phyloP scores from a whole-genome alignment of 495 filamentous ascomycete species.

The Trichodelitschia bisporula region DNA sequence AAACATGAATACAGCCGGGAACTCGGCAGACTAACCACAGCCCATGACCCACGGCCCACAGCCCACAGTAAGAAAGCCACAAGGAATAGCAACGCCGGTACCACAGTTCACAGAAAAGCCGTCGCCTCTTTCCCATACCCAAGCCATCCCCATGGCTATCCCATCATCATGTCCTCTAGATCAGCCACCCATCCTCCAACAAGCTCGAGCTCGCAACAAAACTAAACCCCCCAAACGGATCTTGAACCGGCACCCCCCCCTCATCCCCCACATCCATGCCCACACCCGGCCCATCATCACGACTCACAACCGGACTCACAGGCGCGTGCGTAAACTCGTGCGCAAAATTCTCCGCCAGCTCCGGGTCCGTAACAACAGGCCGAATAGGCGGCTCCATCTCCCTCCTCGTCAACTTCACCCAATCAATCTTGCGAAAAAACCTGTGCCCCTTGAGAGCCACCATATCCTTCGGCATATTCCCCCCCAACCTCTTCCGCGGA shows the following conservation, averaged over 20 bases:
- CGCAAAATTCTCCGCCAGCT: constrained; percentile 86
- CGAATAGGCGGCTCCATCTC: constrained; percentile 70
- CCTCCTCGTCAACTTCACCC: constrained; percentile 52
- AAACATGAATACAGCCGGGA: no score
- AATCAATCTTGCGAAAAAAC: constrained; percentile 93
- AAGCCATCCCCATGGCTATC: no score
- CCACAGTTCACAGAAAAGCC: no score
- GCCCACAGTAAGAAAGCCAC: no score
- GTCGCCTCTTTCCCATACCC: no score
- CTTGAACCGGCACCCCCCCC: constrained; percentile 27
- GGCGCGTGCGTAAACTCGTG: constrained; percentile 65
- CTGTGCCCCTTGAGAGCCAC: constrained; percentile 72
- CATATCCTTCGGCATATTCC: constrained; percentile 70
- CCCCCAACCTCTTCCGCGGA: constrained; percentile 64
- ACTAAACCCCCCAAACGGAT: constrained; percentile 87
- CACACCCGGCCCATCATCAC: constrained; percentile 30
- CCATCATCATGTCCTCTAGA: no score
- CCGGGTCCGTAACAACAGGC: constrained; percentile 81
- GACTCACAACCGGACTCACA: constrained; percentile 53
- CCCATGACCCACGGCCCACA: no score
- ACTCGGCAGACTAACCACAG: no score
- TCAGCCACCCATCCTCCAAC: constrained; percentile 27
- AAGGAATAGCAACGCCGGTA: no score
- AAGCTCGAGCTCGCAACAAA: constrained; percentile 79
- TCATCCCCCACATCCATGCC: constrained; percentile 8